A percentile compares a stretch with the other conserved stretches of the same genome.
Conservation (phyloP, 179 eudicot genomes). For the Beta lomatogona region DNA sequence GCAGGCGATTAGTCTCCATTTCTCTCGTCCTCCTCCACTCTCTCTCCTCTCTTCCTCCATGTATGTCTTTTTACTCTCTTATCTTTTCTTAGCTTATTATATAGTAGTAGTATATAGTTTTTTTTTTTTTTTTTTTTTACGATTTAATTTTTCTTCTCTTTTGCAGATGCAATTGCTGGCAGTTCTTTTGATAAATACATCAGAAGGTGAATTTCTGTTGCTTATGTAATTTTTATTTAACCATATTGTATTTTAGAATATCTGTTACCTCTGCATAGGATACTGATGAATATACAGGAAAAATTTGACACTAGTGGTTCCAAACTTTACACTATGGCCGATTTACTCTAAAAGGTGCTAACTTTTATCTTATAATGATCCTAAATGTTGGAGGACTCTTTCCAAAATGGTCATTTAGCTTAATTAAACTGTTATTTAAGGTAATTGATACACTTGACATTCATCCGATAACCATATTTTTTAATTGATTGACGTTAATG, state of each 20-base stretch:
- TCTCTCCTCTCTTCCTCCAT: conserved; percentile 35
- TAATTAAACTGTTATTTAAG: no score
- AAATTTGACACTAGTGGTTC: no score
- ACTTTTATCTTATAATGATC: no score
- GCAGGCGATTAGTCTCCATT: conserved; percentile 49
- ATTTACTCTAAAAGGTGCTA: no score
- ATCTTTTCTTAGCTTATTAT: background rate
- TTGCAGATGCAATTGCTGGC: conserved; percentile 48
- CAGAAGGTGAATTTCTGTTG: conserved; percentile 47
- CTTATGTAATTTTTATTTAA: background rate
- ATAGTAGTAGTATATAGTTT: background rate
- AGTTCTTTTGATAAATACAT: conserved; percentile 63
- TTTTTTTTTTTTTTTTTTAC: background rate
- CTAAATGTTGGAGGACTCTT: no score
- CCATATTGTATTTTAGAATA: background rate
- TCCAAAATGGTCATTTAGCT: no score
- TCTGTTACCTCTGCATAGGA: background rate
- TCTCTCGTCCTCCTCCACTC: conserved; percentile 47
- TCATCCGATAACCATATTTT: no score
- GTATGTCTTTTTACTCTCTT: conserved; percentile 26
- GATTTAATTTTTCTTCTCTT: background rate
- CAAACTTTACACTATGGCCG: no score
- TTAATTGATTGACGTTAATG: no score
- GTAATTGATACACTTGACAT: no score
- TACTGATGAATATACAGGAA: no score